Conservation (phyloP, 1,284 basidiomycete genomes). For the Porogramme epimiltina region DNA sequence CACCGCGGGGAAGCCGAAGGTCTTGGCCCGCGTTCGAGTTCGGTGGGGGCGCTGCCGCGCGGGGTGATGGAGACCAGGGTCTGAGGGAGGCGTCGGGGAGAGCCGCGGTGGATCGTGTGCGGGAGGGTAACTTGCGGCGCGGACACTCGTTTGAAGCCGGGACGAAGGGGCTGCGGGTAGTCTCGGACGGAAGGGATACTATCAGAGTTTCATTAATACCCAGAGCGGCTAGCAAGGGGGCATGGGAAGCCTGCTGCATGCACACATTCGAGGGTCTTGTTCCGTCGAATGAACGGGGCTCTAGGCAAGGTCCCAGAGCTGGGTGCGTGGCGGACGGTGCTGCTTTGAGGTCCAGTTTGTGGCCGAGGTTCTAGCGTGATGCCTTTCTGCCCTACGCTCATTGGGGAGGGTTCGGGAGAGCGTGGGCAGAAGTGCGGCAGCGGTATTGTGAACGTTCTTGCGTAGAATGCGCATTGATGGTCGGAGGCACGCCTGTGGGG, state of each 20-base stretch:
- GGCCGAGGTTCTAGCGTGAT: slow-evolving; percentile 4
- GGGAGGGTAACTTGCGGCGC: no score
- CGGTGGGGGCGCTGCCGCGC: no score
- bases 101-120: no score
- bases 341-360: neutral
- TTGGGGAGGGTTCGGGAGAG: neutral
- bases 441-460: neutral
- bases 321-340: neutral
- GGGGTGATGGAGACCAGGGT: no score
- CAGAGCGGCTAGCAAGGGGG: slow-evolving; percentile 12
- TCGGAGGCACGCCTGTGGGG: no score
- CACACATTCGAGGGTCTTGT: neutral
- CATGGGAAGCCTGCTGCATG: slow-evolving; percentile 2
- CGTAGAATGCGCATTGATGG: no score
- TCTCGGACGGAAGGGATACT: neutral
- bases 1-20: neutral
- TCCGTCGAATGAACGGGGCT: neutral
- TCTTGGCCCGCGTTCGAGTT: no score
- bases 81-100: no score
- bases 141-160: no score
- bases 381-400: neutral
- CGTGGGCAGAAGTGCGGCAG: neutral
- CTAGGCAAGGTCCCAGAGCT: neutral
- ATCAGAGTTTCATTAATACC: slow-evolving; percentile 22
- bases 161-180: neutral